Base-by-base conservation (phyloP, 345 rosid species). In the Erysimum cheiranthoides region DNA sequence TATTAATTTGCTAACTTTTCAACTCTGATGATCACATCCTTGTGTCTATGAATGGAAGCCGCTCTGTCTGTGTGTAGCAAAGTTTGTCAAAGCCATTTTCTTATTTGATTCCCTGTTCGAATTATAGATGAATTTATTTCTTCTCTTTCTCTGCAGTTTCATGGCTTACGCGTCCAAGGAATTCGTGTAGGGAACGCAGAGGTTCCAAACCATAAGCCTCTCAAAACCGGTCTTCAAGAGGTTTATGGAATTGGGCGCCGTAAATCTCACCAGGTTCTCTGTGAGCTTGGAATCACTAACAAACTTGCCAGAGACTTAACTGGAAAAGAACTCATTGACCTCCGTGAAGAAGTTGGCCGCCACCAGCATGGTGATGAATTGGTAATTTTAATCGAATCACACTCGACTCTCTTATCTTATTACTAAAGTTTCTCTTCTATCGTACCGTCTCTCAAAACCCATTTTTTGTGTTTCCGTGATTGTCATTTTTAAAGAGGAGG, bases 171-270 rank as follows among this genome's bases (percentile, higher is more conserved):
- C 2, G 81, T 84, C 6, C 84, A 78, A 59, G 81, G 92, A 51
- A 86, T 83, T 61, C 90, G 93, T 67, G 87, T 88, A 54, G 93
- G 93, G 31, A 86, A 85, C 32, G 87, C 86, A 25, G 90, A 88
- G 82, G 86, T 88, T 47, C 90, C 93, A 28, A 85, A 84, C 63
- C 39, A 62, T 40, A 86, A 89, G 86, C 84, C 84, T 11, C 80
- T 89, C 2, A 84, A 79, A 47, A 81, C 74, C 21, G 86, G 93
- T 35, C 89, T 91, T 39, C 97, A 86, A 70, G 77, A 86, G 71
- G 79, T 91, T 54, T 87, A 91, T 76, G 97, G 97, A 17, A 76
- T 91, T 11, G 95, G 97, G 5, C 88, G 84, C 12, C 70, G 87
- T 27, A 86, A 84, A 10, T 82, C 93, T 49, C 91, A 85, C 58